These are phyloP conservation scores for Aspergillus aculeatus DNA, from an alignment of 2,329 filamentous ascomycete species.

Conservation along the genomic window DNA sequence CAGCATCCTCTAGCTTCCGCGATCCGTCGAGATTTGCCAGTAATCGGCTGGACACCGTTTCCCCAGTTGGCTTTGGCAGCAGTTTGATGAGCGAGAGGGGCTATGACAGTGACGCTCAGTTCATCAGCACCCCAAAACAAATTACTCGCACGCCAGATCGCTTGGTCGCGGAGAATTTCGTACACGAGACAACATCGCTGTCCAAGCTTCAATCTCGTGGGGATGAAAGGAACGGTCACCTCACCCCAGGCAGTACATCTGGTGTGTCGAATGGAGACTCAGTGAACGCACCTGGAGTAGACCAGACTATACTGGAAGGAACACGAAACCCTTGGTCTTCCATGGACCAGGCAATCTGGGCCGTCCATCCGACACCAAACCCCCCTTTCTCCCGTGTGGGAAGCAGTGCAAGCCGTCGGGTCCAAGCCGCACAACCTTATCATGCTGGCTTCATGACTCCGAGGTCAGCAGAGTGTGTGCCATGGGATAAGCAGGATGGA, in stretches of 20 bases:
- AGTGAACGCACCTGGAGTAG: background rate
- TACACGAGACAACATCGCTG: conserved; percentile 10
- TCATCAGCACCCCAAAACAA: conserved; percentile 35
- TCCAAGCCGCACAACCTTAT: background rate
- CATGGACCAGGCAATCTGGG: background rate
- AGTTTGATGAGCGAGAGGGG: conserved; percentile 39
- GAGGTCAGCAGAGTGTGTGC: background rate
- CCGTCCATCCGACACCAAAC: background rate
- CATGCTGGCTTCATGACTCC: background rate
- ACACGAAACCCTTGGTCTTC: background rate
- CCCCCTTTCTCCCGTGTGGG: background rate
- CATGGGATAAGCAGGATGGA: conserved; percentile 1
- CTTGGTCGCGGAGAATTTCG: conserved; percentile 8
- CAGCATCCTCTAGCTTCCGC: conserved; percentile 18
- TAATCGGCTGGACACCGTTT: conserved; percentile 2
- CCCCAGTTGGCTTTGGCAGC: conserved; percentile 27
- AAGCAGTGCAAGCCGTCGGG: background rate
- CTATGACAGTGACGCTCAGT: conserved; percentile 46
- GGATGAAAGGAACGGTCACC: background rate
- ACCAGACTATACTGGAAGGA: background rate
- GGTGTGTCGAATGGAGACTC: background rate
- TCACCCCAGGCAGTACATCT: background rate
- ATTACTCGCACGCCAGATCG: conserved; percentile 16
- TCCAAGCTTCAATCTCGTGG: conserved; percentile 9
- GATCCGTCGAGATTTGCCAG: conserved; percentile 21